Percentiles rank a stretch among this genome's conserved stretches.
Conservation (phyloP, 768 basidiomycete genomes). For the Favolaschia claudopus region DNA sequence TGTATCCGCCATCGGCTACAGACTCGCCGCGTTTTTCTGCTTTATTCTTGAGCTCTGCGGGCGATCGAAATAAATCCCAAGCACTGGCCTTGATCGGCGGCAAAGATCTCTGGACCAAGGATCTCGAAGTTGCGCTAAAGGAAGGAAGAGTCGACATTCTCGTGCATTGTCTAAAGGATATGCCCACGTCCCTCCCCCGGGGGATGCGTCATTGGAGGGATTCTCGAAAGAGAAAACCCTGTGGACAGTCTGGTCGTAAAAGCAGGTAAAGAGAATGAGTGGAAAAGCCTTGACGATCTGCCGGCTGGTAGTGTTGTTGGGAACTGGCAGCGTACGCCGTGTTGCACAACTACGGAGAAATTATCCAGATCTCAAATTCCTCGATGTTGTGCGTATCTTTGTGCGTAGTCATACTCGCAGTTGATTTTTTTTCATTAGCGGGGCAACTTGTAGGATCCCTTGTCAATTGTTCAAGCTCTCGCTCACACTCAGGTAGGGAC, state of each 20-base stretch:
- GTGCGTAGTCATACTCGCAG: too few species aligned
- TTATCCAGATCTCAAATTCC: too few species aligned
- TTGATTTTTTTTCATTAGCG: too few species aligned
- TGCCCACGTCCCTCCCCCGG: slow-evolving; percentile 87
- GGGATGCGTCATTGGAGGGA: slow-evolving; percentile 84
- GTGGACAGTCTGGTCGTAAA: slow-evolving; percentile 89
- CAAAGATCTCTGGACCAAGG: slow-evolving; percentile 95
- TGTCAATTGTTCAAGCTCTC: too few species aligned
- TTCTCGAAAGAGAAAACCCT: slow-evolving; percentile 86
- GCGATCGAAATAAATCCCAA: too few species aligned
- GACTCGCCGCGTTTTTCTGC: too few species aligned
- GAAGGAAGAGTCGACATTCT: slow-evolving; percentile 84
- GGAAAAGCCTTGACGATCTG: slow-evolving; percentile 78
- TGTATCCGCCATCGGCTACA: slow-evolving; percentile 56
- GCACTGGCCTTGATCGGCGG: too few species aligned
- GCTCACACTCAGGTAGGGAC: too few species aligned
- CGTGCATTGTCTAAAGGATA: slow-evolving; percentile 92
- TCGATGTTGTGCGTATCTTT: too few species aligned
- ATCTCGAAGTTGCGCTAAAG: slow-evolving; percentile 85
- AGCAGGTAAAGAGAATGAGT: slow-evolving; percentile 65
- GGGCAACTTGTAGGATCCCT: too few species aligned
- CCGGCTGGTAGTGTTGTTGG: slow-evolving; percentile 92
- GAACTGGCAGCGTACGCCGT: slow-evolving; percentile 89
- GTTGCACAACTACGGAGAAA: slow-evolving; percentile 86
- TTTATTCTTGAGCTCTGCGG: too few species aligned